Percentiles rank a stretch among this genome's conserved stretches.
These are phyloP conservation scores for Balansia obtecta DNA, from an alignment of 2,329 filamentous ascomycete species.

Conservation along the genomic window DNA sequence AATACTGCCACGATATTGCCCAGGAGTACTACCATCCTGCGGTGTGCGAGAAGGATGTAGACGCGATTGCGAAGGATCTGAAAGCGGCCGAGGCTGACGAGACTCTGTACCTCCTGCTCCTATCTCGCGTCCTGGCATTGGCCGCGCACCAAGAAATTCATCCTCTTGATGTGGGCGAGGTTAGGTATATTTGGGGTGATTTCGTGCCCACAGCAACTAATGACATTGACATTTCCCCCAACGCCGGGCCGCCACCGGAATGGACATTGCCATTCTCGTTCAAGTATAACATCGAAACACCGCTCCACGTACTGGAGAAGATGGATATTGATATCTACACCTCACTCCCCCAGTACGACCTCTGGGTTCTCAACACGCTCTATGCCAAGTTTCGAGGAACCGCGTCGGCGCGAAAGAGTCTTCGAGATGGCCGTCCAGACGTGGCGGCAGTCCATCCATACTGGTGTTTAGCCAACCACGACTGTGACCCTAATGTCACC, in stretches of 20 bases:
- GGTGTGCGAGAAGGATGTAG: conserved; percentile 54
- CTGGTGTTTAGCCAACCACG: conserved; percentile 95
- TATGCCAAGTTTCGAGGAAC: conserved; percentile 90
- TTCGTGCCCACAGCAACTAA: conserved; percentile 42
- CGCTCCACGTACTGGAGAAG: conserved; percentile 68
- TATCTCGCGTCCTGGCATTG: conserved; percentile 52
- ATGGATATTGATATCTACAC: conserved; percentile 72
- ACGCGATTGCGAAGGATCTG: conserved; percentile 52
- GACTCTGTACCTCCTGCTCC: conserved; percentile 49
- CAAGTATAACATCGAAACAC: conserved; percentile 59
- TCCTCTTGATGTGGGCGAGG: conserved; percentile 49
- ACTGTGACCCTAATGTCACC: conserved; percentile 84
- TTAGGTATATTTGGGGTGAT: conserved; percentile 60
- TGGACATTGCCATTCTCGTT: conserved; percentile 71
- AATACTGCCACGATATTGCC: conserved; percentile 45
- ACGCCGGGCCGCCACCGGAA: conserved; percentile 42
- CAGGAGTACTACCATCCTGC: conserved; percentile 50
- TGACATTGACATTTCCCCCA: conserved; percentile 40
- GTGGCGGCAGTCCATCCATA: conserved; percentile 88
- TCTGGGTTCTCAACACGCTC: conserved; percentile 83
- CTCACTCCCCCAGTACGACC: conserved; percentile 45
- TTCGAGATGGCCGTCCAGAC: conserved; percentile 70
- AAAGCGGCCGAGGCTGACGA: conserved; percentile 46
- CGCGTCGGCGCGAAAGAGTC: conserved; percentile 71
- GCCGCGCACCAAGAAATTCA: conserved; percentile 46